Evolutionary conservation across 2,329 filamentous ascomycete species (phyloP).

Genomic region (Cryphonectria parasitica): DNA sequence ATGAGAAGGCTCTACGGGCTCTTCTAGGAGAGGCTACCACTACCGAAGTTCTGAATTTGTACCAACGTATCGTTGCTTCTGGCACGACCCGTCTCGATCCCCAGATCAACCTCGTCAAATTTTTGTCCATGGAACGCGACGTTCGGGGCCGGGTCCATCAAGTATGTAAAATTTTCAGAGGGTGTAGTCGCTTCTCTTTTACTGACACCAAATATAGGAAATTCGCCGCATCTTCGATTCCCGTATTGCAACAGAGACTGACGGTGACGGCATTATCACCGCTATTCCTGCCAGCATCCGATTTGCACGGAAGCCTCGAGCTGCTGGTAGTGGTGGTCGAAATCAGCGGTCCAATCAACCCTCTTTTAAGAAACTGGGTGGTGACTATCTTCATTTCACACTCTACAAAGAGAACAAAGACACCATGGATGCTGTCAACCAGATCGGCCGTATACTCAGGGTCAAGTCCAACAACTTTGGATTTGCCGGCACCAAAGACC

Average conservation of each 20-base stretch:
- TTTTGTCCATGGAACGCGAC: constrained; percentile 48
- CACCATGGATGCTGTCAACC: constrained; percentile 87
- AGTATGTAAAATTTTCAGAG: constrained; percentile 34
- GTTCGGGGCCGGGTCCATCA: constrained; percentile 55
- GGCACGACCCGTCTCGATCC: constrained; percentile 36
- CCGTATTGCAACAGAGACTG: constrained; percentile 75
- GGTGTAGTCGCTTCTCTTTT: not conserved
- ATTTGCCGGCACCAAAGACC: constrained; percentile 86
- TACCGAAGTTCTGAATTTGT: constrained; percentile 47
- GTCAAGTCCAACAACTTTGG: constrained; percentile 75
- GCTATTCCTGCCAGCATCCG: constrained; percentile 61
- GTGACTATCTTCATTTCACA: constrained; percentile 86
- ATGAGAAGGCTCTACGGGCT: constrained; percentile 42
- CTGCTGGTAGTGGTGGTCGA: constrained; percentile 35
- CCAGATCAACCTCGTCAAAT: constrained; percentile 41
- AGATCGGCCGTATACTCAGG: constrained; percentile 74
- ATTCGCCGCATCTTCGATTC: constrained; percentile 81
- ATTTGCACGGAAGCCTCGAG: constrained; percentile 44
- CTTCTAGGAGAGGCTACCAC: constrained; percentile 47
- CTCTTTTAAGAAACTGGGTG: constrained; percentile 44
- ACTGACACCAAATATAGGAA: constrained; percentile 43
- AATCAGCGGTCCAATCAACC: constrained; percentile 24
- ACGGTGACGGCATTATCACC: constrained; percentile 60
- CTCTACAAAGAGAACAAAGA: constrained; percentile 97
- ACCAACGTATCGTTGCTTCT: constrained; percentile 39